Percentiles rank a stretch among this genome's conserved stretches.
Conservation (phyloP, 805 yeast genomes). For the Kazachstania kunashirensis region DNA sequence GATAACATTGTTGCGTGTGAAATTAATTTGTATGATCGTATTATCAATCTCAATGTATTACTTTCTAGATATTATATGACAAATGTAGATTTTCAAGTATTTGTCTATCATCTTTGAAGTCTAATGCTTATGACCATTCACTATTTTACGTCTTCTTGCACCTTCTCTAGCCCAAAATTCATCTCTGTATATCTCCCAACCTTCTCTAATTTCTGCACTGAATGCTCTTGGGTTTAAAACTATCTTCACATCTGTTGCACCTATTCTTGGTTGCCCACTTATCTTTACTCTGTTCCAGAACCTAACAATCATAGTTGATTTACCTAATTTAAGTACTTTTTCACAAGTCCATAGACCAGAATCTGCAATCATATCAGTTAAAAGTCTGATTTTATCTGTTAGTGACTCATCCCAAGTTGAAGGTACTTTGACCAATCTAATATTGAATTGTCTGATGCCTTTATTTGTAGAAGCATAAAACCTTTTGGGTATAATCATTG, state of each 20-base stretch:
- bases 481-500: constrained; percentile 71
- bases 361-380: constrained; percentile 21
- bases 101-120: too few species aligned
- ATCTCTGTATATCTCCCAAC: constrained; percentile 88
- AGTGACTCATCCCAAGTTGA: constrained; percentile 31
- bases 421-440: constrained; percentile 59
- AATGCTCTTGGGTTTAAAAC: constrained; percentile 76
- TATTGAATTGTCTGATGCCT: constrained; percentile 76
- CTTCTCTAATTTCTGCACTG: constrained; percentile 74
- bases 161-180: constrained; percentile 91
- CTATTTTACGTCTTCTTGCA: constrained; percentile 36
- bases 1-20: too few species aligned
- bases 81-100: too few species aligned
- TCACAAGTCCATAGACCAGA: constrained; percentile 12
- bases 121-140: too few species aligned
- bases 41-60: too few species aligned
- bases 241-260: constrained; percentile 70
- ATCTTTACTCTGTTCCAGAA: constrained; percentile 20
- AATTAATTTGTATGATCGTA: too few species aligned
- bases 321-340: constrained; percentile 8
- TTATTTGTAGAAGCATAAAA: constrained; percentile 79
- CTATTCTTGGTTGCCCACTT: constrained; percentile 51
- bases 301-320: constrained; percentile 9
- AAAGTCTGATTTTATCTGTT: constrained; percentile 28
- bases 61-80: too few species aligned